A percentile compares a stretch with the other conserved stretches of the same genome.
phyloP scores from a whole-genome alignment of 1,284 basidiomycete genomes.

The Puccinia horiana region DNA sequence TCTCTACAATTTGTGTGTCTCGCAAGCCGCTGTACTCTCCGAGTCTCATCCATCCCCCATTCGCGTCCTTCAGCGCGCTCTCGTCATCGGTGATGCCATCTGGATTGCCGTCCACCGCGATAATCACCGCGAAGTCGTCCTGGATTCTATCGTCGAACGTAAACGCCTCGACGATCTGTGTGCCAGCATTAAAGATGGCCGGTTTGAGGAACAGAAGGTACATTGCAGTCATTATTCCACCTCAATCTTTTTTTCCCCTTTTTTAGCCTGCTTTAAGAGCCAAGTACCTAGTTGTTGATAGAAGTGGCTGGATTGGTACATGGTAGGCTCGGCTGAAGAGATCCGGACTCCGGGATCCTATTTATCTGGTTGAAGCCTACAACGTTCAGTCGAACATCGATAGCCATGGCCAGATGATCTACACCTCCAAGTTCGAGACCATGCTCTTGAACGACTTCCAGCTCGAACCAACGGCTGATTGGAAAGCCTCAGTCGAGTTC shows the following conservation, averaged over 20 bases:
- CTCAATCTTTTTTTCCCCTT: slow-evolving; percentile 6
- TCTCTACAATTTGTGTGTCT: slow-evolving; percentile 58
- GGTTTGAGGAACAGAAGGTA: slow-evolving; percentile 65
- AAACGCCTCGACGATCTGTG: slow-evolving; percentile 65
- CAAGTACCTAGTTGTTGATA: background rate
- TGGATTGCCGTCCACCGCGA: slow-evolving; percentile 63
- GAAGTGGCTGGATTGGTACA: background rate
- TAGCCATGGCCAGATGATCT: slow-evolving; percentile 56
- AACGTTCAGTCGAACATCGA: slow-evolving; percentile 57
- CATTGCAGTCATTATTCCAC: background rate
- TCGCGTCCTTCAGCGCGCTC: slow-evolving; percentile 61
- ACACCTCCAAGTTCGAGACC: slow-evolving; percentile 62
- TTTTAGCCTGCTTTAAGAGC: background rate
- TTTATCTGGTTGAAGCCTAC: slow-evolving; percentile 65
- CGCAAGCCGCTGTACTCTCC: slow-evolving; percentile 51
- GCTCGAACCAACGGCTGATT: slow-evolving; percentile 63
- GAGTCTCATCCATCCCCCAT: slow-evolving; percentile 57
- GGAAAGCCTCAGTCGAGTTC: slow-evolving; percentile 63
- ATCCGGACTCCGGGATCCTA: slow-evolving; percentile 62
- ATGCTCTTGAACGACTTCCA: slow-evolving; percentile 65
- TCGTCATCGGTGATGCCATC: slow-evolving; percentile 65
- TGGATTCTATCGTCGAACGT: slow-evolving; percentile 65
- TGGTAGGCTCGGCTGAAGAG: slow-evolving; percentile 62
- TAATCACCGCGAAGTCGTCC: slow-evolving; percentile 56
- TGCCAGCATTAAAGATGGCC: slow-evolving; percentile 63